Base-by-base conservation (phyloP, 352 stramenopile genomes). In the Pythium dissimile region DNA sequence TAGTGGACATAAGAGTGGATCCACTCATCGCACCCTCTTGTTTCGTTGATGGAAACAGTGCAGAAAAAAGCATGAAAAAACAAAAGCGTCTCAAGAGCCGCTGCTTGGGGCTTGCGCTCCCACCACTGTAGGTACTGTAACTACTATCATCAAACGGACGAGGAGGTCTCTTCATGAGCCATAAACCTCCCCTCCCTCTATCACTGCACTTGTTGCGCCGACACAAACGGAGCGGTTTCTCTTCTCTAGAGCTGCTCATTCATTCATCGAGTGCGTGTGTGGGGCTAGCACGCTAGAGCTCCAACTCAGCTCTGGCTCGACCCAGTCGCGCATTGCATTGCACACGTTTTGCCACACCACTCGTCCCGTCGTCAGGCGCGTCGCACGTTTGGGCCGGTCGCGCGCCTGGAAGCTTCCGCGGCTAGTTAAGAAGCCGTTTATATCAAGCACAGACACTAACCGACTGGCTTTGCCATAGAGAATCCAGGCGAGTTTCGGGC, bases 331-430 rank as follows among this genome's bases (percentile, higher is more conserved):
- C 45, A 20, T 26, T 28, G 45, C 46, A n/a, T 16, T 15, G 34
- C 34, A 12, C 34, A 54, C 32, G 30, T 23, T 31, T 27, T 32
- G 38, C 50, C 11, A 28, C 38, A 21, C 38, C 52, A 59, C 52
- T 59, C 52, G 32, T 46, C 47, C 44, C 34, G 32, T 52, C 28
- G 41, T 52, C 41, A n/a, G 13, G 20, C 39, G 42, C 52, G 23
- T 59, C 39, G 52, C 31, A 38, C 15, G 20, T 32, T 32, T n/a
- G n/a, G n/a, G n/a, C n/a, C n/a, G n/a, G n/a, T n/a, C n/a, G 9
- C 20, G 23, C 38, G 45, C 52, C 41, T 18, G 13, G 52, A 59
- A 59, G 41, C 41, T 59, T 59, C 52, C 51, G 16, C 37, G 50
- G 10, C 7, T 24, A 13, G n/a, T 44, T 20, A 23, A 16, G 37